Evolutionary conservation across 257 asterid genomes (phyloP), one percentile per base, ranked within the genome.

Genomic region (Ilex aquifolium): DNA sequence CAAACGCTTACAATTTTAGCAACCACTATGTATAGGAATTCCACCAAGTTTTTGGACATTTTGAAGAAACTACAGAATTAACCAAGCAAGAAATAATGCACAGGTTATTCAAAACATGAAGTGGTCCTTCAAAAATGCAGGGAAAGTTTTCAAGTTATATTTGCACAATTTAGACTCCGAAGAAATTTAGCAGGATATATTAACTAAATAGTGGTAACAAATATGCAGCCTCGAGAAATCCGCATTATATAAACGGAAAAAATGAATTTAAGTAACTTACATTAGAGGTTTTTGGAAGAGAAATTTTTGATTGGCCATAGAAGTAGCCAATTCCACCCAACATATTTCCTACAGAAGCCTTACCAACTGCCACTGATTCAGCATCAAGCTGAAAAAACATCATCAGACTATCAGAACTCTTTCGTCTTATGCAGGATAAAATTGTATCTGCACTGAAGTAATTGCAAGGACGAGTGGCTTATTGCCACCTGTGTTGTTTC

Each of bases 291-390:
- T 74, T 78, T 64, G 95, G 88, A 69, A 75, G 83, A 17, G 96
- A 77, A 71, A 93, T 93, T 76, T 80, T 87, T 60, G 99, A 87
- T 73, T 90, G 97, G 56, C 99, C 99, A 61, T 80, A 93, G 68
- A 81, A 93, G 81, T 93, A 90, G 68, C 96, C 99, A 77, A 93
- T 79, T 61, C 99, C 99, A 58, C 99, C 99, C 80, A 93, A 83
- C 87, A 90, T 69, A 79, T 90, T 90, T 16, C 87, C 95, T 5
- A 93, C 80, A 71, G 99, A 87, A 68, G 91, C 94, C 82, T 84
- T 87, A 73, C 87, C 91, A 66, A 82, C 92, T 52, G 76, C 66
- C 62, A 77, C 69, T 72, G 95, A 72, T 65, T 77, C 90, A 70
- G 85, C 65, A 67, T 80, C 80, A 63, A 82, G 86, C 99, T 88